Evolutionary conservation across 441 rosid genomes (phyloP), one percentile per base, ranked within the genome.

Genomic region (Arabidopsis lyrata): DNA sequence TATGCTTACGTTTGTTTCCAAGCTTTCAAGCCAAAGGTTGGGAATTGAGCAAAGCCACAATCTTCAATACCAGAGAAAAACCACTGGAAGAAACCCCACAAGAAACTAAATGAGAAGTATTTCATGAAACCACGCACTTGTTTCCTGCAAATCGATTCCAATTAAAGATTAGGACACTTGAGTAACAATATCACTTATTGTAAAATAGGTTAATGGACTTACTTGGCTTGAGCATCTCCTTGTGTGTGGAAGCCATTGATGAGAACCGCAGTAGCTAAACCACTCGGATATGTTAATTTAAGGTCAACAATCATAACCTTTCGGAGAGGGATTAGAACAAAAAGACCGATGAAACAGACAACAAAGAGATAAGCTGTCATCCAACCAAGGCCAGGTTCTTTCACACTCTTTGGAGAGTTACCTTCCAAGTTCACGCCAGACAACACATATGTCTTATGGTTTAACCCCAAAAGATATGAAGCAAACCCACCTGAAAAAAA

Each of bases 41-140:
- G 99, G 68, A 95, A 95, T 36, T 89, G 87, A 49, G 88, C 35
- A 76, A 95, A 95, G 6, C 99, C 97, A 77, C 99, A 95, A 32
- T 36, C 60, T 24, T 80, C 81, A 65, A 77, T 79, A 35, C 87
- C 89, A 14, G 85, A 77, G 82, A 81, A 89, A 76, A 89, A 86
- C 92, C 95, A 89, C 59, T 86, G 87, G 68, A 89, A 89, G 80
- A 86, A 85, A 1, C 86, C 92, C 95, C 92, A 89, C 57, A 89
- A 49, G 86, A 89, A 87, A 61, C 92, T 84, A 31, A 78, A 71
- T 8, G 90, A 84, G 71, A 89, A 89, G 63, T 74, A 84, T 61
- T 81, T 87, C 77, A 68, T 73, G 80, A 89, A 87, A 57, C 90
- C 87, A 1, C 67, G 81, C 53, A 89, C 89, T 80, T 89, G 92